Conservation (phyloP, 2,329 filamentous ascomycete genomes). For the Amauroascus niger region DNA sequence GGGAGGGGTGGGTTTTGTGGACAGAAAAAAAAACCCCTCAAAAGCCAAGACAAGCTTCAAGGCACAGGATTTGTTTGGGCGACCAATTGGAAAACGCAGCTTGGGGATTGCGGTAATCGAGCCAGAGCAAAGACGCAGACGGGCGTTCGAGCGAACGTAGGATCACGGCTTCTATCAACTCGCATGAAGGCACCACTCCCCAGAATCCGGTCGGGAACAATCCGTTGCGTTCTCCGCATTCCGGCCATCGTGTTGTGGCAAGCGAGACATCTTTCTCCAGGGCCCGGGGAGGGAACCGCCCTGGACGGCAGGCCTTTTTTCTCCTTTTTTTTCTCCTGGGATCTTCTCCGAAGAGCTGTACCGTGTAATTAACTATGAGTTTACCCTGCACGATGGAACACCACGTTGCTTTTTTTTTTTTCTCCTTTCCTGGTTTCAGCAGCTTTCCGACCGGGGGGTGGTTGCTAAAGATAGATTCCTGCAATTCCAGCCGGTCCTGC, state of each 20-base stretch:
- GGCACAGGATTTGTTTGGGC: background rate
- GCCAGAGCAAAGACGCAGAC: too few relatives aligned
- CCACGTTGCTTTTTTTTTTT: conserved; percentile 1
- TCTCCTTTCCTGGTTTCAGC: too few relatives aligned
- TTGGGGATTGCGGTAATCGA: too few relatives aligned
- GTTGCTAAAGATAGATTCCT: conserved; percentile 3
- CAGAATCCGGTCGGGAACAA: background rate
- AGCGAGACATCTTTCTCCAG: background rate
- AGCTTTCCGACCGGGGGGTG: too few relatives aligned
- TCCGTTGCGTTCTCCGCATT: background rate
- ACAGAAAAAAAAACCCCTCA: background rate
- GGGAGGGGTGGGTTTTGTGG: background rate
- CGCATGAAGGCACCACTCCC: too few relatives aligned
- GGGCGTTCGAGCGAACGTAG: too few relatives aligned
- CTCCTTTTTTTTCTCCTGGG: too few relatives aligned
- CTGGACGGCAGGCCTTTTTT: background rate
- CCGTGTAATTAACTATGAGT: too few relatives aligned
- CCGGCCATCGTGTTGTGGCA: background rate
- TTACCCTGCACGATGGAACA: background rate
- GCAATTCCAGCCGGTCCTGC: too few relatives aligned
- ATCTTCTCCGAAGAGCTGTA: background rate
- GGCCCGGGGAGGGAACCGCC: background rate
- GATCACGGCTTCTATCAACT: too few relatives aligned
- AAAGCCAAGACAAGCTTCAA: background rate
- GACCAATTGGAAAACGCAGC: background rate